Conservation (phyloP, 2,329 filamentous ascomycete species). For the Stagonosporopsis rhizophila region DNA sequence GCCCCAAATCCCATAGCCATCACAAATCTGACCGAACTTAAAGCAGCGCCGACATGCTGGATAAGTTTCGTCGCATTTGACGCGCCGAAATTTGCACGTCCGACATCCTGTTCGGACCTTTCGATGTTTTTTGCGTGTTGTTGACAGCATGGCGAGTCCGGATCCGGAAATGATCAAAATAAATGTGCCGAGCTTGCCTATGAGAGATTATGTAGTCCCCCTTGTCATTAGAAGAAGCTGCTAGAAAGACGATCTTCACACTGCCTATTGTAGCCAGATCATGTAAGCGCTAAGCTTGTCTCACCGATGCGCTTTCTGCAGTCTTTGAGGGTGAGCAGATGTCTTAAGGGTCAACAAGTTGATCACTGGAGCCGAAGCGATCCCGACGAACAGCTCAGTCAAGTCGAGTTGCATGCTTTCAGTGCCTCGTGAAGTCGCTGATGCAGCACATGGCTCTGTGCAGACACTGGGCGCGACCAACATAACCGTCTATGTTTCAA, state of each 20-base stretch:
- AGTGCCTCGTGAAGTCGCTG: too few relatives aligned
- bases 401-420: not conserved
- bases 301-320: not conserved
- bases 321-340: not conserved
- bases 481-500: too few relatives aligned
- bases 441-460: too few relatives aligned
- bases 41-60: conserved; percentile 49
- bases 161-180: not conserved
- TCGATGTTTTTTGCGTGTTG: conserved; percentile 5
- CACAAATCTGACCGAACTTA: conserved; percentile 48
- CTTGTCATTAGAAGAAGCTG: not conserved
- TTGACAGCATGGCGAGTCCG: not conserved
- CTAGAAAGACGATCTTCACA: not conserved
- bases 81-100: conserved; percentile 38
- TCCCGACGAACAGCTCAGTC: not conserved
- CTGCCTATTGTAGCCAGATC: not conserved
- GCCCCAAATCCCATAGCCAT: conserved; percentile 56
- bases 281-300: conserved; percentile 9
- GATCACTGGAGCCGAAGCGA: not conserved
- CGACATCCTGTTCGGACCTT: conserved; percentile 24
- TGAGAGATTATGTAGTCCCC: not conserved
- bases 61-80: conserved; percentile 49
- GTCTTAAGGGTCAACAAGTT: not conserved
- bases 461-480: too few relatives aligned
- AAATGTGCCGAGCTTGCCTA: not conserved